Evolutionary conservation across 805 yeast genomes (phyloP), one percentile per base, ranked within the genome.

Genomic region (Blastobotrys peoriensis): DNA sequence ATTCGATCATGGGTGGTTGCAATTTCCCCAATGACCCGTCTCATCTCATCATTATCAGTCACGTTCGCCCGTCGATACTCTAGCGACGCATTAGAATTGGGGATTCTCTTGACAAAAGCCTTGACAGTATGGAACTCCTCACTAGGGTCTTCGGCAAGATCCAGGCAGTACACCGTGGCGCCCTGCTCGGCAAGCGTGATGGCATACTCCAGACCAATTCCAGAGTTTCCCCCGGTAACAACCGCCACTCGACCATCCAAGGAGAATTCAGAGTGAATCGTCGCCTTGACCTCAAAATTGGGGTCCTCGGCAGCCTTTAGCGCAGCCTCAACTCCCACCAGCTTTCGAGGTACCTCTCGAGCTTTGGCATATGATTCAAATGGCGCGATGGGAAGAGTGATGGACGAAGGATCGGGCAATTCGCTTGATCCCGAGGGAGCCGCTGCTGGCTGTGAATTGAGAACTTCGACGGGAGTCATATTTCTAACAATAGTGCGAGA

Each of bases 1-100:
- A 87, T 64, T 16, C 62, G 62, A 1, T 87, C 86, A 57, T 74
- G 80, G 41, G 65, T 67, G 3, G 56, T 51, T 4, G 76, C 55
- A 1, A 86, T 76, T 15, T 61, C 40, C 0, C 64, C 59, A 9
- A 84, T 65, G 1, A 79, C 69, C 3, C 58, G 48, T 2, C 58
- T 49, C 4, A 71, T 56, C 0, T 68, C 63, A 1, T 51, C 48
- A 2, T 64, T 61, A 13, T 75, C 70, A 0, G 81, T 60, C 3
- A 86, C 72, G 58, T 86, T 93, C 0, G 53, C 40, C 63, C 66
- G 16, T 57, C 54, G 18, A 60, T 68, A 36, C 64, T 68, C 51
- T 64, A 62, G 34, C 13, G 64, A 62, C 3, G 51, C 55, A 15
- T 70, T 71, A 48, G 57, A 46, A 60, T 43, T 62, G 37, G 22